A percentile compares a stretch with the other conserved stretches of the same genome.
phyloP scores from a whole-genome alignment of 805 yeast species.

The Kuraishia capsulata region DNA sequence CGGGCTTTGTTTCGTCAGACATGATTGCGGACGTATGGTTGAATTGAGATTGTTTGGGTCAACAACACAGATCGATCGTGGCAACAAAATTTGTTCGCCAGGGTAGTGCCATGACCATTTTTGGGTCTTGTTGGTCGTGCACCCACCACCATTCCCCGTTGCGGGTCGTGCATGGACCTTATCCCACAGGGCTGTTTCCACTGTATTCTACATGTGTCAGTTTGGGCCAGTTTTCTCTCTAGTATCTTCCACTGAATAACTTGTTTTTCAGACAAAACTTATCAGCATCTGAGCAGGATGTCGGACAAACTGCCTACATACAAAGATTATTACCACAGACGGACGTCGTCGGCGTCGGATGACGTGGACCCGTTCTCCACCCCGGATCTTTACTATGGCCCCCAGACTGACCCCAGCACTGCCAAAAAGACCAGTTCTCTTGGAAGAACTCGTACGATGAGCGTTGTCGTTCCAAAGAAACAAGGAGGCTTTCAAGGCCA shows the following conservation, averaged over 20 bases:
- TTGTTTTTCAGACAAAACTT: too few relatives aligned
- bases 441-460: conserved; percentile 49
- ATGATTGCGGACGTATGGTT: not conserved
- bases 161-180: too few relatives aligned
- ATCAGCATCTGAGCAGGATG: too few relatives aligned
- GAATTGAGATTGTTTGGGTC: too few relatives aligned
- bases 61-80: too few relatives aligned
- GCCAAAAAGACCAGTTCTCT: conserved; percentile 28
- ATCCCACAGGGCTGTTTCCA: too few relatives aligned
- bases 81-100: too few relatives aligned
- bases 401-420: conserved; percentile 45
- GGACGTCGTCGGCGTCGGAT: conserved; percentile 26
- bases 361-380: conserved; percentile 57
- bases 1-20: conserved; percentile 3
- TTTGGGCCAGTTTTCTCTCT: too few relatives aligned
- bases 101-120: not conserved
- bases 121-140: not conserved
- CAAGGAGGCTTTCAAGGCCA: not conserved
- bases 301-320: not conserved
- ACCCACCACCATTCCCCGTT: too few relatives aligned
- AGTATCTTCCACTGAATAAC: too few relatives aligned
- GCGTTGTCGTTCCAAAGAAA: conserved; percentile 20
- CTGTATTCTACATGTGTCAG: too few relatives aligned
- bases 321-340: conserved; percentile 6
- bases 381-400: conserved; percentile 68